phyloP scores from a whole-genome alignment of 331 rosid genomes.

The Telfairia occidentalis region DNA sequence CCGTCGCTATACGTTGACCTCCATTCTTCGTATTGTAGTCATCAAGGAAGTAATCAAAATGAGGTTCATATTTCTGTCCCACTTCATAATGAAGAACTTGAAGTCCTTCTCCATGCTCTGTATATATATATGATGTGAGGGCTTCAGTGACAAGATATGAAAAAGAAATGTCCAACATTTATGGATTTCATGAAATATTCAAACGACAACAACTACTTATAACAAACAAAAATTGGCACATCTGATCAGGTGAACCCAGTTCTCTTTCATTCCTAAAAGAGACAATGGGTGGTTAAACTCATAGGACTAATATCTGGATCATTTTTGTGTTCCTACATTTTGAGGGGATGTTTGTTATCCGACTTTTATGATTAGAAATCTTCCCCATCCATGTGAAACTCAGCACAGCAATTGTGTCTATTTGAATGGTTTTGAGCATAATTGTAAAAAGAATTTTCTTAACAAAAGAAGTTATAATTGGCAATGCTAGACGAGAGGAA shows the following conservation, averaged over 20 bases:
- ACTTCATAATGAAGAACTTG: slow-evolving; percentile 96
- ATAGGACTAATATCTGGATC: not conserved
- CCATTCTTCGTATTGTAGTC: slow-evolving; percentile 74
- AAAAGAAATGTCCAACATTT: not conserved
- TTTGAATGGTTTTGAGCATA: not conserved
- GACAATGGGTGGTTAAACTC: not conserved
- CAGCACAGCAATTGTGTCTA: not conserved
- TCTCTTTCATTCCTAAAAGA: not conserved
- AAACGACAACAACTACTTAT: not conserved
- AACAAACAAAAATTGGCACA: not conserved
- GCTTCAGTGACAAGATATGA: not conserved
- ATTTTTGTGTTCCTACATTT: not conserved
- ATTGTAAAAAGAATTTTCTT: not conserved
- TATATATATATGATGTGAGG: slow-evolving; percentile 14
- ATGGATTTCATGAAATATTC: not conserved
- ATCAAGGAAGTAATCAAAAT: slow-evolving; percentile 88
- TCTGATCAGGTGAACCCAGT: not conserved
- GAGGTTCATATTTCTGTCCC: slow-evolving; percentile 97
- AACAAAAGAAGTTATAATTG: not conserved
- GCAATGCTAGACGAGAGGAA: not conserved
- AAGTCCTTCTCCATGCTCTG: slow-evolving; percentile 99
- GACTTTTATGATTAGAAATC: not conserved
- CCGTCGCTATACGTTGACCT: slow-evolving; percentile 92
- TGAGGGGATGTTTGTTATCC: not conserved
- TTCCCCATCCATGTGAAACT: not conserved